Evolutionary conservation across 495 filamentous ascomycete species (phyloP).

Genomic region (Tuber melanosporum): DNA sequence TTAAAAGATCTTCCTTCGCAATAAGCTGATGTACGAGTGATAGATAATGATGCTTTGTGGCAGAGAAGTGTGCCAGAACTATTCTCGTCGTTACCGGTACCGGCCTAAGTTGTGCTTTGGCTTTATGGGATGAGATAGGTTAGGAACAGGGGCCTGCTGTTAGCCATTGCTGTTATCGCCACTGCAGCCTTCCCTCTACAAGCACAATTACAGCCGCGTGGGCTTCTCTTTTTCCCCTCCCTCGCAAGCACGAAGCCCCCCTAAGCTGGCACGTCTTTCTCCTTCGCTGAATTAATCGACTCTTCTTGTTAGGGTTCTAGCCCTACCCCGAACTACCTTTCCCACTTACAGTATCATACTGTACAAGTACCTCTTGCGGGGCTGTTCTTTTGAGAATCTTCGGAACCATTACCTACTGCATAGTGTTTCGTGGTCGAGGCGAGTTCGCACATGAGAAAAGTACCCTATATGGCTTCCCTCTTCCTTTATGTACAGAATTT

Average conservation of each 20-base stretch:
- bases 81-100: not conserved
- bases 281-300: not conserved
- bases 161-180: not conserved
- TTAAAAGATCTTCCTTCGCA: not conserved
- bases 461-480: not conserved
- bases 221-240: not conserved
- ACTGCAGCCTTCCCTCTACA: not conserved
- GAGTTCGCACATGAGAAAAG: not conserved
- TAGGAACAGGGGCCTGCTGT: not conserved
- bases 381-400: not conserved
- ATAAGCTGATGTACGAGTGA: not conserved
- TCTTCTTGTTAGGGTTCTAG: not conserved
- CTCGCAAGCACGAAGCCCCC: not conserved
- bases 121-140: not conserved
- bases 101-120: not conserved
- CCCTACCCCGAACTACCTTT: not conserved
- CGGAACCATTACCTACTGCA: not conserved
- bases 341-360: not conserved
- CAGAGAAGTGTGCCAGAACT: no score
- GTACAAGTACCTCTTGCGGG: not conserved
- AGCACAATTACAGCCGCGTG: not conserved
- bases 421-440: not conserved
- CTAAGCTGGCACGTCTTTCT: not conserved
- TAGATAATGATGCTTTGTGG: not conserved
- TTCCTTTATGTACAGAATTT: slow-evolving; percentile 1